A percentile compares a stretch with the other conserved stretches of the same genome.
Evolutionary conservation across 1,284 basidiomycete genomes (phyloP).

Genomic region (Anthracocystis setariae): DNA sequence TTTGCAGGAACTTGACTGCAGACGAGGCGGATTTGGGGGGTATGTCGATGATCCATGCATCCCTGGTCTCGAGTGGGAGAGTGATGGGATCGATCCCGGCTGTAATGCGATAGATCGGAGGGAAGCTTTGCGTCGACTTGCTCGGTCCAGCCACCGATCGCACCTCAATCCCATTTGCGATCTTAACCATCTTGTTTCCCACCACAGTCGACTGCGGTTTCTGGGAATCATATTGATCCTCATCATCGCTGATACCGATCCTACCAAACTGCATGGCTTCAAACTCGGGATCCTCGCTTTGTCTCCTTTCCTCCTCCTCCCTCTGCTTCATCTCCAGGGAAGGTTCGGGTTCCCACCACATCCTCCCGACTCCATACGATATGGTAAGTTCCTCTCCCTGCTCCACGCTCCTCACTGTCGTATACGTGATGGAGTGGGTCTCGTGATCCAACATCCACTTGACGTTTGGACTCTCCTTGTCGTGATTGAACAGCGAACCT

Average conservation of each 20-base stretch:
- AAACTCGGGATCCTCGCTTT: conserved; percentile 4
- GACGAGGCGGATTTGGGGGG: conserved; percentile 63
- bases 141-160: conserved; percentile 21
- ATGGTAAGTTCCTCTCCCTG: conserved; percentile 81
- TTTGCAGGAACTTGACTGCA: conserved; percentile 41
- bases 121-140: conserved; percentile 10
- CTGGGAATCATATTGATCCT: not conserved
- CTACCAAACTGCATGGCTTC: conserved; percentile 16
- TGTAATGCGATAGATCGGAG: conserved; percentile 67
- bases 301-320: conserved; percentile 13
- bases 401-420: conserved; percentile 72
- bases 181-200: not conserved
- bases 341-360: conserved; percentile 61
- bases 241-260: conserved; percentile 23
- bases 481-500: conserved; percentile 85
- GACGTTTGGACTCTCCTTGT: conserved; percentile 75
- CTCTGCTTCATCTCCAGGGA: conserved; percentile 5
- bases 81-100: conserved; percentile 67
- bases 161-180: conserved; percentile 24
- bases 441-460: conserved; percentile 72
- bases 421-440: conserved; percentile 77
- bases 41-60: conserved; percentile 88
- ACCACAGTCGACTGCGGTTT: not conserved
- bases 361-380: conserved; percentile 73
- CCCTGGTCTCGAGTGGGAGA: conserved; percentile 70